Evolutionary conservation across 768 basidiomycete species (phyloP), one percentile per base, ranked within the genome.

Genomic region (Auriculariales sp.): DNA sequence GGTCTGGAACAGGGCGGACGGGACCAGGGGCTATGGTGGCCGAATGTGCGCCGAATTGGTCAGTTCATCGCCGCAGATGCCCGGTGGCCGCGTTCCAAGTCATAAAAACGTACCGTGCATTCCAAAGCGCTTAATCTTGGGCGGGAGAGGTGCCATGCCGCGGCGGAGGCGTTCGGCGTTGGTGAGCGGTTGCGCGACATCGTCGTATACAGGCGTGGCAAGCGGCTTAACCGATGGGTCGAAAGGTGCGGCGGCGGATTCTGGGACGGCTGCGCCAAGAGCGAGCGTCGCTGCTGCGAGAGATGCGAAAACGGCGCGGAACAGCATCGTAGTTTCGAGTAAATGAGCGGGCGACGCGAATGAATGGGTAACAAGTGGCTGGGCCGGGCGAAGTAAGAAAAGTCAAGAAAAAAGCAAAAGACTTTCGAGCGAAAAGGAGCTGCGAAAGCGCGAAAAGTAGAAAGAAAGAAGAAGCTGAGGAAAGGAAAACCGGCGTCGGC

Each of bases 91-190:
- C 22, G 11, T 19, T n/a, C 22, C 5, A 22, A 7, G 19, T 19
- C 15, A n/a, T 36, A 22, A n/a, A 6, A n/a, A 15, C 39, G 39
- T 19, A 44, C 39, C 39, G 19, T 44, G 39, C 39, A 44, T 19
- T 5, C 39, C 39, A 44, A 44, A 44, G 39, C 39, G 39, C 39
- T 44, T 44, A 19, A 44, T 44, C 19, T 44, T 44, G 19, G 39
- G 39, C 4, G 39, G 39, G 6, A 44, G 17, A 6, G 39, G 39
- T 4, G 39, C 39, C 39, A 44, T 44, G 14, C 39, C 39, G 39
- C 39, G 39, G 22, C 39, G 39, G 6, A 44, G 39, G 19, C 39
- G 39, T 25, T 44, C 39, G 5, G 39, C 39, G 27, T 44, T 44
- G 19, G 39, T 44, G 19, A 44, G 39, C 19, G 39, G 39, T 19